Evolutionary conservation across 225 moss, liverwort and hornwort genomes (phyloP).

Genomic region (Ulota crispa): DNA sequence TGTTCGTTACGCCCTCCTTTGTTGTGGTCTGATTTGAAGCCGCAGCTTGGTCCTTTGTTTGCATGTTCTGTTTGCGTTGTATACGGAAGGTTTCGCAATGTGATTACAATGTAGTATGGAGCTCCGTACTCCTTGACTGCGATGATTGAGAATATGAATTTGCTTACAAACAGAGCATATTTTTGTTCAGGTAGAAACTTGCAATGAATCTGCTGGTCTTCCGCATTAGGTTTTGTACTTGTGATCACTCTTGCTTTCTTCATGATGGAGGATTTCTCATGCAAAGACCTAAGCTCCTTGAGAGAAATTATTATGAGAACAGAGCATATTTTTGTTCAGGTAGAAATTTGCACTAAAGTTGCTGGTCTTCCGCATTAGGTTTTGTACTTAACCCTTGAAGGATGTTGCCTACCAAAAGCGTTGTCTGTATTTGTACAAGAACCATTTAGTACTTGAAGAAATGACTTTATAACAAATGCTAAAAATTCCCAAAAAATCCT

Average conservation of each 20-base stretch:
- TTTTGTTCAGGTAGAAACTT: neutral
- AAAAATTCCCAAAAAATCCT: too few relatives aligned
- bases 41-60: neutral
- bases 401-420: too few relatives aligned
- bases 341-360: too few relatives aligned
- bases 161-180: neutral
- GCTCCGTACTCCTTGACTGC: neutral
- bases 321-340: too few relatives aligned
- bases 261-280: neutral
- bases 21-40: neutral
- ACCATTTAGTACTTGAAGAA: too few relatives aligned
- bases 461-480: too few relatives aligned
- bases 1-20: conserved; percentile 37
- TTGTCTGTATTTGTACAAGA: too few relatives aligned
- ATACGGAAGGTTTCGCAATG: neutral
- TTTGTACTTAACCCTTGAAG: too few relatives aligned
- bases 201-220: neutral
- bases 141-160: neutral
- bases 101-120: neutral
- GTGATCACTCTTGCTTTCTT: neutral
- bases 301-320: too few relatives aligned
- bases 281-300: neutral
- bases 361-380: too few relatives aligned
- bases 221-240: neutral
- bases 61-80: neutral